phyloP scores from a whole-genome alignment of 2,329 filamentous ascomycete species.

The Fusarium begoniae region DNA sequence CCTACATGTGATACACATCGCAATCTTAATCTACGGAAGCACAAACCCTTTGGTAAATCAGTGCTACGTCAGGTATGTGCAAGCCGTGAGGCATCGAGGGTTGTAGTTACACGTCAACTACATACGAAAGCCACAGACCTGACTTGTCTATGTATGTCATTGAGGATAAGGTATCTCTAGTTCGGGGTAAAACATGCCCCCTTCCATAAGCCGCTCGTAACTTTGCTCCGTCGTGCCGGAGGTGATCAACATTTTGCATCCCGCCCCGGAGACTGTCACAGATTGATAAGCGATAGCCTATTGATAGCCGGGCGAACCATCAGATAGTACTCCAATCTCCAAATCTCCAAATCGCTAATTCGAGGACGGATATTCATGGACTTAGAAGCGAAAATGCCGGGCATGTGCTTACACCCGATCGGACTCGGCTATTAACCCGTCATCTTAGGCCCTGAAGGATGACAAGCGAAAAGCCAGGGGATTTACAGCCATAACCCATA shows the following conservation, averaged over 20 bases:
- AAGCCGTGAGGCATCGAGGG: background rate
- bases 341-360: slow-evolving; percentile 20
- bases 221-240: slow-evolving; percentile 13
- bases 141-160: background rate
- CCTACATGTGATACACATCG: slow-evolving; percentile 16
- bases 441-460: background rate
- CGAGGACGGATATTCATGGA: slow-evolving; percentile 17
- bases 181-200: background rate
- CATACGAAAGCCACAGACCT: background rate
- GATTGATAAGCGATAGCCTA: slow-evolving; percentile 21
- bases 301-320: slow-evolving; percentile 1
- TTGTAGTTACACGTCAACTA: background rate
- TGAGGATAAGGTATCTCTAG: background rate
- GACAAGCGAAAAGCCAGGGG: slow-evolving; percentile 27
- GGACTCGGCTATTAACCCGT: slow-evolving; percentile 31
- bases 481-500: slow-evolving; percentile 35
- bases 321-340: slow-evolving; percentile 9
- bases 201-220: slow-evolving; percentile 12
- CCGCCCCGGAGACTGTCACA: background rate
- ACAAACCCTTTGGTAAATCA: slow-evolving; percentile 1
- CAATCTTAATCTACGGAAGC: slow-evolving; percentile 16
- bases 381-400: slow-evolving; percentile 35
- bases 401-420: slow-evolving; percentile 33
- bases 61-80: slow-evolving; percentile 9
- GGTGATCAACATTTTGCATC: slow-evolving; percentile 7